Evolutionary conservation across 352 stramenopile species (phyloP), one percentile per base, ranked within the genome.

Genomic region (Pythium brassicae): DNA sequence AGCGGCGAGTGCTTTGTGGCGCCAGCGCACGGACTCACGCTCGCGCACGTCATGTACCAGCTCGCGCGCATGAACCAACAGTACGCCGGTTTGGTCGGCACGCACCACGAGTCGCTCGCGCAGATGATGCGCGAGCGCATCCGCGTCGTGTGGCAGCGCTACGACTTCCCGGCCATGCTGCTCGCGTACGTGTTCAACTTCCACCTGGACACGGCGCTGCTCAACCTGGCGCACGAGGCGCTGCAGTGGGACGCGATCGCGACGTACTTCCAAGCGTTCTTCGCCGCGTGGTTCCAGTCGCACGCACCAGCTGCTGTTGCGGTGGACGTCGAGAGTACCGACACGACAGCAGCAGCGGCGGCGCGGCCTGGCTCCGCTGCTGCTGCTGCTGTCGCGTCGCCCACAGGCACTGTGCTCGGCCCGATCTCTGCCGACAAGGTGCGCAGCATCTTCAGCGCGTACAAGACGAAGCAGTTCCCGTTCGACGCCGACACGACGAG

Each of bases 131-230:
- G 78, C 25, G 58, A 69, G 25, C 63, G 76, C n/a, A 51, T 94
- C 14, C 70, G 89, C 42, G 57, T 57, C 2, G 74, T 85, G 53
- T 94, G 83, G 83, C 71, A 74, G 14, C 72, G 77, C 10, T 94
- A 92, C 56, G 81, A 94, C 26, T 35, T 90, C 35, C 79, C 81
- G 3, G 69, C 63, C 8, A 91, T 89, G 76, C 68, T 86, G 20
- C 74, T 94, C 4, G 79, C 83, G 12, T 92, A 78, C 54, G 72
- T 88, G 20, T 89, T 92, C 44, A 75, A 94, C 63, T 87, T 92
- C 58, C 79, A 94, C 52, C 61, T 94, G 34, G 79, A 90, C 19
- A 73, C 58, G 22, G 66, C 62, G 34, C 47, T 76, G 32, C 68
- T 93, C 11, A 69, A 92, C 44, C 80, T 77, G 61, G 71, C 55